These are phyloP conservation scores for Haematococcus sp. DNA, from an alignment of 139 green algal genomes.

Conservation along the genomic window DNA sequence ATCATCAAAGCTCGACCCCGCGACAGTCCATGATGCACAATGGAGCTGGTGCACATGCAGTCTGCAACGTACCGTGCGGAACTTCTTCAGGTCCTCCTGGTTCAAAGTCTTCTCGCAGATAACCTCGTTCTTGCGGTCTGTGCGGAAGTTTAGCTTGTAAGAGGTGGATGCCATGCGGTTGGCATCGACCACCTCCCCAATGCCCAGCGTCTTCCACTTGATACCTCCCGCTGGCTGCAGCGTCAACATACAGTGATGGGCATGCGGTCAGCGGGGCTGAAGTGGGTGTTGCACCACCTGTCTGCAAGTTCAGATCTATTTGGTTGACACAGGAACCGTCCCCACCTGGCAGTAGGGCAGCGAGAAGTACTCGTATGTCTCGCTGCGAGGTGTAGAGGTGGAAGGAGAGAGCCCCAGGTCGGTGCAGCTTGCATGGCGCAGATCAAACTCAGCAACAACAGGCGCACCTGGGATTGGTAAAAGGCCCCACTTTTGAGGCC, in stretches of 20 bases:
- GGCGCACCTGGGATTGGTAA: conserved; percentile 69
- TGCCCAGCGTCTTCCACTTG: conserved; percentile 81
- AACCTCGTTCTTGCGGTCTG: conserved; percentile 65
- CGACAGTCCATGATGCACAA: too few relatives aligned
- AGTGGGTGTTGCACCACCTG: not conserved
- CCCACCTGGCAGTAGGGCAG: conserved; percentile 81
- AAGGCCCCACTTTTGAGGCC: conserved; percentile 78
- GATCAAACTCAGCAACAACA: conserved; percentile 2
- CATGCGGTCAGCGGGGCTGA: not conserved
- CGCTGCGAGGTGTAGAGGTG: conserved; percentile 56
- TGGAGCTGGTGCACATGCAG: conserved; percentile 26
- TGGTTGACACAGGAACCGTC: not conserved
- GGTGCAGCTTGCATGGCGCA: not conserved
- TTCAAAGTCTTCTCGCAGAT: conserved; percentile 77
- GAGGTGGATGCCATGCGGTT: conserved; percentile 79
- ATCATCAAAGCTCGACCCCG: too few relatives aligned
- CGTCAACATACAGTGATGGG: conserved; percentile 67
- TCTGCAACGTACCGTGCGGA: conserved; percentile 63
- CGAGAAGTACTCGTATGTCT: conserved; percentile 93
- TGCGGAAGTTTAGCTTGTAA: conserved; percentile 83
- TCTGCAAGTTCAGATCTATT: conserved; percentile 14
- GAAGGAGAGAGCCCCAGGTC: not conserved
- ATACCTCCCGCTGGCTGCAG: conserved; percentile 60
- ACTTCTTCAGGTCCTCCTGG: conserved; percentile 75
- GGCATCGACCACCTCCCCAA: conserved; percentile 80